These are phyloP conservation scores for Mycocentrospora acerina DNA, from an alignment of 2,329 filamentous ascomycete genomes.

Conservation along the genomic window DNA sequence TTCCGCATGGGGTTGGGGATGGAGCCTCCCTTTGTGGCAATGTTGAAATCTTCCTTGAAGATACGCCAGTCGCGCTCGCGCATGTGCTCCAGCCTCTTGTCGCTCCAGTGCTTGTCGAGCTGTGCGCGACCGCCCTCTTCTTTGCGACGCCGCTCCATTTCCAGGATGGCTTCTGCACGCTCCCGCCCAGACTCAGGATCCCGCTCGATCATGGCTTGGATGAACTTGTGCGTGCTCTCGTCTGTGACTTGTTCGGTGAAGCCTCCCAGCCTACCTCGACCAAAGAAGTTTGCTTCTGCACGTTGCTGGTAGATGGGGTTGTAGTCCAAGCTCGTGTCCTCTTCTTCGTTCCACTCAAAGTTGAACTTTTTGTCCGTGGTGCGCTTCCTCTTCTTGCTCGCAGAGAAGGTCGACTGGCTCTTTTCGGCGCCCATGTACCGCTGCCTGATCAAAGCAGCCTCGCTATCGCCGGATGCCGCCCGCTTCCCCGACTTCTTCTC, in stretches of 20 bases:
- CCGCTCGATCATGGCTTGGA: constrained; percentile 70
- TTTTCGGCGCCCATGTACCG: constrained; percentile 90
- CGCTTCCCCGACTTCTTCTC: constrained; percentile 35
- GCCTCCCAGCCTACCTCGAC: constrained; percentile 66
- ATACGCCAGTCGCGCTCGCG: constrained; percentile 98
- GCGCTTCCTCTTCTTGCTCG: constrained; percentile 90
- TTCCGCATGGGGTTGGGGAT: constrained; percentile 96
- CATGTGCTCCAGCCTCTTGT: constrained; percentile 92
- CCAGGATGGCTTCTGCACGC: constrained; percentile 77
- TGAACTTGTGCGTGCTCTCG: constrained; percentile 55
- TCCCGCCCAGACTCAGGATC: constrained; percentile 75
- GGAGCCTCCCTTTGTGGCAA: constrained; percentile 85
- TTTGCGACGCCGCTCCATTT: constrained; percentile 77
- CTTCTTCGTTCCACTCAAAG: constrained; percentile 94
- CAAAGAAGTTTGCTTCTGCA: constrained; percentile 68
- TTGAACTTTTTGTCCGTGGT: constrained; percentile 98
- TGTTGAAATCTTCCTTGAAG: constrained; percentile 99
- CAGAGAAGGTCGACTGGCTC: constrained; percentile 85
- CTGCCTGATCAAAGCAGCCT: constrained; percentile 72
- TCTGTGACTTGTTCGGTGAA: constrained; percentile 63
- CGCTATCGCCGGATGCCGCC: constrained; percentile 58
- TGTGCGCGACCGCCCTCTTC: constrained; percentile 72
- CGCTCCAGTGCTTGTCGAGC: constrained; percentile 91
- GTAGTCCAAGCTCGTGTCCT: constrained; percentile 84
- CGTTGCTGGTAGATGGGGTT: constrained; percentile 77